These are phyloP conservation scores for Suhomyces kunorum DNA, from an alignment of 1,139 yeast genomes.

Conservation along the genomic window DNA sequence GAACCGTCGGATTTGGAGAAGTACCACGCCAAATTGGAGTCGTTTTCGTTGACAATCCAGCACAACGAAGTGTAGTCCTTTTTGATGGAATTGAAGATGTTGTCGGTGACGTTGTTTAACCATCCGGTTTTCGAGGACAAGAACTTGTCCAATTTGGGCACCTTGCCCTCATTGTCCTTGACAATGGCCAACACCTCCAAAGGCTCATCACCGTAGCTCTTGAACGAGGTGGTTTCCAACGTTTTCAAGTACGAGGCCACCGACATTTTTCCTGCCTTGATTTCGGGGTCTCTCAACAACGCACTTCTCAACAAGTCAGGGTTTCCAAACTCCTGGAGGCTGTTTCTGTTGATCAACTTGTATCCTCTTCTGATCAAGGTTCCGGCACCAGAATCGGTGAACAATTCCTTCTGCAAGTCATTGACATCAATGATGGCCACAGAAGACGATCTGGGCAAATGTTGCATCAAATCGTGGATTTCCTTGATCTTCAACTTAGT, in stretches of 20 bases:
- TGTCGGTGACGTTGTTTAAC: constrained; percentile 96
- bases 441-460: constrained; percentile 93
- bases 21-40: constrained; percentile 88
- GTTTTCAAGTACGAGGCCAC: constrained; percentile 82
- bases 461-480: constrained; percentile 89
- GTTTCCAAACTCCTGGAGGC: constrained; percentile 71
- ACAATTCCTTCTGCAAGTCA: constrained; percentile 93
- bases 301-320: constrained; percentile 77
- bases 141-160: constrained; percentile 85
- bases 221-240: constrained; percentile 64
- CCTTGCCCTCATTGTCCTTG: constrained; percentile 37
- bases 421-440: constrained; percentile 96
- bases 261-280: constrained; percentile 66
- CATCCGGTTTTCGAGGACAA: constrained; percentile 89
- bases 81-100: constrained; percentile 79
- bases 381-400: constrained; percentile 99
- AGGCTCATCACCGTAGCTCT: constrained; percentile 93
- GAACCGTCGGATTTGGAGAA: constrained; percentile 94
- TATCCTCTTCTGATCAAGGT: constrained; percentile 97
- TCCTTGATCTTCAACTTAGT: constrained; percentile 95
- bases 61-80: constrained; percentile 73
- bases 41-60: constrained; percentile 91
- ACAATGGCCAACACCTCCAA: constrained; percentile 92
- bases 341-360: constrained; percentile 71
- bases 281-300: constrained; percentile 73